These are phyloP conservation scores for Camellia sinensis DNA, from an alignment of 148 eudicot genomes.

Conservation along the genomic window DNA sequence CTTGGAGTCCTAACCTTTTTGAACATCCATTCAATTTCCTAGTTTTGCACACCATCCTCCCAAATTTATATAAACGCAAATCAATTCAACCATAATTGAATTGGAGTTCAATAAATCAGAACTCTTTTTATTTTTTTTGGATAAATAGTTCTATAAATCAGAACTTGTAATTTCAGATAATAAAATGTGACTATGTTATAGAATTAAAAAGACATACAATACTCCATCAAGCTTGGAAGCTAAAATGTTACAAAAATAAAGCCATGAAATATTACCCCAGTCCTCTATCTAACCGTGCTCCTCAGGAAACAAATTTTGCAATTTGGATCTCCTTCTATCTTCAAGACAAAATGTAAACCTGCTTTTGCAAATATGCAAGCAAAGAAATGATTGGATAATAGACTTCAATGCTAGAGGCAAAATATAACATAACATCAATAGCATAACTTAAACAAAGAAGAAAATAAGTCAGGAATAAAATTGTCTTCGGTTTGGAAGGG, in stretches of 20 bases:
- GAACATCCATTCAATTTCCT: neutral
- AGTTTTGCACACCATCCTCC: neutral
- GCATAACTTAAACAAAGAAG: neutral
- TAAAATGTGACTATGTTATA: neutral
- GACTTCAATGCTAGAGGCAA: neutral
- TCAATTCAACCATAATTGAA: neutral
- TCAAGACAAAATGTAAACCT: neutral
- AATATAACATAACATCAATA: neutral
- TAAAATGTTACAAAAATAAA: neutral
- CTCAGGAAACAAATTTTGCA: constrained; percentile 7
- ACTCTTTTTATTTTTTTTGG: no score
- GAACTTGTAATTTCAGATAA: neutral
- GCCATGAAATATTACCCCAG: constrained; percentile 22
- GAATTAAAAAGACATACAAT: neutral
- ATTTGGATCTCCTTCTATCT: neutral
- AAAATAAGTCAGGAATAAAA: neutral
- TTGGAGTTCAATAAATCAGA: no score
- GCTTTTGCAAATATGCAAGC: neutral
- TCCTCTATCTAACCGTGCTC: constrained; percentile 15
- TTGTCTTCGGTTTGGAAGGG: neutral
- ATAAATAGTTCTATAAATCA: neutral
- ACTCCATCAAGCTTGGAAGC: neutral
- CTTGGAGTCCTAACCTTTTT: neutral
- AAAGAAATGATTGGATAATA: neutral
- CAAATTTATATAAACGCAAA: neutral